phyloP scores from a whole-genome alignment of 371 early-diverging fungal species.

The Gilbertella persicaria region DNA sequence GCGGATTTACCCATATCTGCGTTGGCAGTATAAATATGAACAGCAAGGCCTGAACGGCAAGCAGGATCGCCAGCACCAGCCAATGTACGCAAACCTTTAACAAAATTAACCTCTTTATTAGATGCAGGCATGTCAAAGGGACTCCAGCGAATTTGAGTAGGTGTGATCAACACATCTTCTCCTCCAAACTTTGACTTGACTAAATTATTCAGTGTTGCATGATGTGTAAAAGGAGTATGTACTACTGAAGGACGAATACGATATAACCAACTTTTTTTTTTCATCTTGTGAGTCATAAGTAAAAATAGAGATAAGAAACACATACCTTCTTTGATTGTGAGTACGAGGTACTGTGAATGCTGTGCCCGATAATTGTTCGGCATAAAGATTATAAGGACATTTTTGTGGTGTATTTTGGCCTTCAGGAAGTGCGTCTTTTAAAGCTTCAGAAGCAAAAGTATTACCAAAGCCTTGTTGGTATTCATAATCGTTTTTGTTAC shows the following conservation, averaged over 20 bases:
- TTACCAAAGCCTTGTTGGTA: conserved; percentile 80
- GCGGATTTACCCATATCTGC: conserved; percentile 76
- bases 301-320: neutral
- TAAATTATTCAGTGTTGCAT: conserved; percentile 27
- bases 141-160: conserved; percentile 92
- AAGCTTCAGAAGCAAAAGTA: conserved; percentile 85
- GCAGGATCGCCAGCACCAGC: conserved; percentile 91
- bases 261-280: conserved; percentile 83
- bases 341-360: conserved; percentile 91
- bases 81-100: conserved; percentile 83
- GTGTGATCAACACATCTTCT: conserved; percentile 61
- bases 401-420: conserved; percentile 94
- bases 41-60: conserved; percentile 76
- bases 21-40: conserved; percentile 85
- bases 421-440: conserved; percentile 85
- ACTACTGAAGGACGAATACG: conserved; percentile 93
- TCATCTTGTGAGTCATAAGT: no score
- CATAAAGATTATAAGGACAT: conserved; percentile 90
- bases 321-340: conserved; percentile 81
- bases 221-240: conserved; percentile 74
- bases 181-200: conserved; percentile 62
- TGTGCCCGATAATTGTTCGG: conserved; percentile 95
- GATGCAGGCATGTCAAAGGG: conserved; percentile 79
- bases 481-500: conserved; percentile 36
- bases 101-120: conserved; percentile 68